Percentiles rank a stretch among this genome's conserved stretches.
These are phyloP conservation scores for Aspergillus taichungensis DNA, from an alignment of 495 filamentous ascomycete species.

Conservation along the genomic window DNA sequence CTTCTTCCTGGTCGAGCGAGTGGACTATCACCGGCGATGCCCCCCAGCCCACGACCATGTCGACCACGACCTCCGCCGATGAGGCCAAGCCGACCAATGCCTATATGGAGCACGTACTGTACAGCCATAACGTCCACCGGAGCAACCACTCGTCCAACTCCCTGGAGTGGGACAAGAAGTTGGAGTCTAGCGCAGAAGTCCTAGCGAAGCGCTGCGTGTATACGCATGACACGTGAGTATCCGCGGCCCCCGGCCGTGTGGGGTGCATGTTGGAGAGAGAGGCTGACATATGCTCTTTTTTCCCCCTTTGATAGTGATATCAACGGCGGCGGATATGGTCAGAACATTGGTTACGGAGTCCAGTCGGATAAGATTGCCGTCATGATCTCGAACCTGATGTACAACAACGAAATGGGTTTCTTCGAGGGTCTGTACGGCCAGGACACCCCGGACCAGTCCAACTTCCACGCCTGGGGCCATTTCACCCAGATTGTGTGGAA, in stretches of 20 bases:
- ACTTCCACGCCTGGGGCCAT: slow-evolving; percentile 72
- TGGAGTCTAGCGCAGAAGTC: slow-evolving; percentile 51
- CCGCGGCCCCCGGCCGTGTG: not conserved
- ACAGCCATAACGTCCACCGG: slow-evolving; percentile 82
- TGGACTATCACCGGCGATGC: slow-evolving; percentile 6
- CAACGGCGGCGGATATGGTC: slow-evolving; percentile 62
- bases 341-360: slow-evolving; percentile 64
- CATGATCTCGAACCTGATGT: slow-evolving; percentile 70
- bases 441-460: slow-evolving; percentile 42
- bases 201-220: slow-evolving; percentile 57
- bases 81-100: slow-evolving; percentile 14
- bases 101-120: slow-evolving; percentile 44
- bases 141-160: slow-evolving; percentile 65
- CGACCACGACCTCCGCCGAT: slow-evolving; percentile 15
- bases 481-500: slow-evolving; percentile 91
- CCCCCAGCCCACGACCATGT: slow-evolving; percentile 18
- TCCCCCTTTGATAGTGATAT: slow-evolving; percentile 27
- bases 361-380: slow-evolving; percentile 42
- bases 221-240: slow-evolving; percentile 64
- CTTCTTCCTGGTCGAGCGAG: slow-evolving; percentile 11
- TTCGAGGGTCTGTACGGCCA: slow-evolving; percentile 38
- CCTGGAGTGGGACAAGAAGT: slow-evolving; percentile 52
- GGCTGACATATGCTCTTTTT: slow-evolving; percentile 6
- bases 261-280: not conserved
- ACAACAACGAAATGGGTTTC: slow-evolving; percentile 63